Evolutionary conservation across 306 rosid genomes (phyloP), one percentile per base, ranked within the genome.

Genomic region (Trichosanthes truncata): DNA sequence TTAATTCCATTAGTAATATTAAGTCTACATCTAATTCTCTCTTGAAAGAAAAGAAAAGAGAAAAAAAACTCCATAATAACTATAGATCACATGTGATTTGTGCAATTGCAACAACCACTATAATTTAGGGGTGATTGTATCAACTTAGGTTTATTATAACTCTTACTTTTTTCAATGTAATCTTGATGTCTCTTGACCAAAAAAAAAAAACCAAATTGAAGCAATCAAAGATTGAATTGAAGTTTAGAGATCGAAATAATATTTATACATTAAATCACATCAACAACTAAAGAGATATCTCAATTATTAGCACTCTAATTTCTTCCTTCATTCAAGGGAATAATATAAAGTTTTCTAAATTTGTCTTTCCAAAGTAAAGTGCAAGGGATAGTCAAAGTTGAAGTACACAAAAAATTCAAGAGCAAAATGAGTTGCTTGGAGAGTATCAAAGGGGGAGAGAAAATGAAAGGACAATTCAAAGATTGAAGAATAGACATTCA

Each of bases 391-490:
- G 77, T 72, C 59, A 72, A 46, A 72, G 74, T 72, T 25, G 23
- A 73, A 71, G 76, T 71, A 69, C 76, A 41, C n/a, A 45, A 5
- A 53, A 45, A 71, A 43, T 38, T 40, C 26, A 20, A 71, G 21
- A 25, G 6, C 21, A 72, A 26, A 43, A 73, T 73, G 60, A 45
- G 59, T 21, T 72, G 59, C 14, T 46, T 71, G 56, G 53, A 69
- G 76, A 23, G 21, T 3, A 12, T 41, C 21, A 21, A 72, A 46
- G 77, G 23, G 23, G 78, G 43, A 48, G 56, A 72, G 57, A 46
- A 46, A 45, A 40, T 40, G 52, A 72, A 72, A 72, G 57, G 77
- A 45, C 77, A 6, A 72, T 72, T 72, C 57, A 72, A 72, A 72
- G 77, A 25, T 14, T 23, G 56, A 7, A 45, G 45, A 72, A 46